Evolutionary conservation across 2,329 filamentous ascomycete genomes (phyloP), one percentile per base, ranked within the genome.

Genomic region (Pseudogymnoascus sp.): DNA sequence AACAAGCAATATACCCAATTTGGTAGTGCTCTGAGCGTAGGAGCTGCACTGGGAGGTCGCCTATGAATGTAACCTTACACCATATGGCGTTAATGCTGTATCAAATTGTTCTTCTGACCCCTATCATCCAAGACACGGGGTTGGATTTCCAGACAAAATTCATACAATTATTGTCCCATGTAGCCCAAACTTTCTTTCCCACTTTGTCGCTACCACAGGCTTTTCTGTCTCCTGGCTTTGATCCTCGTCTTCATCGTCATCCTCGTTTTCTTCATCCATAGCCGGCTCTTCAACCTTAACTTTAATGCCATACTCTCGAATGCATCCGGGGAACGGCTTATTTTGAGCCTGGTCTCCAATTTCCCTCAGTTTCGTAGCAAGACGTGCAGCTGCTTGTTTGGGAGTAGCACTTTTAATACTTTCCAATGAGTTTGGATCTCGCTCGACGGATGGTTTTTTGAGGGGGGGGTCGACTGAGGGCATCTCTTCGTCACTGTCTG

Each of bases 271-370:
- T 21, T 33, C 50, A 21, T 33, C 8, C 18, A 18, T 11, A 33
- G 63, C 66, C 14, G 75, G 71, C 66, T 83, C 75, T 2, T 64
- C 63, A 65, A 72, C 71, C 2, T 50, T 16, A 1, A 80, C 73
- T 63, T 75, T 78, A 53, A 89, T 76, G 5, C 88, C 89, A 68
- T 89, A 92, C 72, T 92, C 87, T 66, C 80, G 80, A 65, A 92
- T 80, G 69, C 88, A 90, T 72, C 89, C 92, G 1, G 78, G 75
- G 69, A 92, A 91, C 0, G 88, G 84, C 35, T 76, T 79, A 63
- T 86, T 87, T 1, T 77, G 77, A 3, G 81, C 63, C 4, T 63
- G n/a, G 14, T 64, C 63, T 42, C 72, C 70, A 8, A 62, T 63
- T 33, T 71, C 69, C 35, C 69, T 72, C 59, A 71, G 61, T 14